Evolutionary conservation across 257 asterid species (phyloP).

Genomic region (Solanum chiquidenum): DNA sequence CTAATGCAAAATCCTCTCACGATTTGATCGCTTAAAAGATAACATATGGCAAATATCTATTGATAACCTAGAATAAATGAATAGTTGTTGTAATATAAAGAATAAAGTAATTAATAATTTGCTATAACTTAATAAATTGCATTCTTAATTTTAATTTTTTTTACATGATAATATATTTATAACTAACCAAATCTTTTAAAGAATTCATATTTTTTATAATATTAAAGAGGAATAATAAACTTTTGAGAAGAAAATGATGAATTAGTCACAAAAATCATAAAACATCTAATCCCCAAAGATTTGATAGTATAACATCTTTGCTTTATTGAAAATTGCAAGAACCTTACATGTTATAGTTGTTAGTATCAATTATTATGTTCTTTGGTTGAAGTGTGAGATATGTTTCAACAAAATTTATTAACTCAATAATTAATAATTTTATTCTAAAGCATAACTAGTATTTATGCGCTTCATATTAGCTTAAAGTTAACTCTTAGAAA

Average conservation of each 20-base stretch:
- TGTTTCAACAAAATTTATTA: not conserved
- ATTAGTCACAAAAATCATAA: not conserved
- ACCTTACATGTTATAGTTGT: not conserved
- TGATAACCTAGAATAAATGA: not conserved
- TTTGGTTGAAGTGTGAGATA: not conserved
- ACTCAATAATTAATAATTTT: not conserved
- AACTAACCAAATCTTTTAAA: not conserved
- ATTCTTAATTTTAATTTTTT: not conserved
- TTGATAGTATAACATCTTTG: not conserved
- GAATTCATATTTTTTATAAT: not conserved
- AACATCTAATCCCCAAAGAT: not conserved
- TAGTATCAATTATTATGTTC: not conserved
- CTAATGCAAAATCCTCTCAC: not conserved
- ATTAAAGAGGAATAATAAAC: not conserved
- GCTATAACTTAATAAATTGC: not conserved
- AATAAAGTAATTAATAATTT: not conserved
- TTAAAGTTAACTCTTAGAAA: too few relatives aligned
- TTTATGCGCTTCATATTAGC: too few relatives aligned
- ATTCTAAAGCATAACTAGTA: accelerated
- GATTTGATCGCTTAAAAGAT: not conserved
- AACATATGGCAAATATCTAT: not conserved
- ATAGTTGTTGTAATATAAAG: not conserved
- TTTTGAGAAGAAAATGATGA: not conserved
- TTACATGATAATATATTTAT: not conserved
- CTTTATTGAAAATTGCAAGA: not conserved